Evolutionary conservation across 1,139 yeast species (phyloP), one percentile per base, ranked within the genome.

Genomic region (Keqinozyma sinolaborantium): DNA sequence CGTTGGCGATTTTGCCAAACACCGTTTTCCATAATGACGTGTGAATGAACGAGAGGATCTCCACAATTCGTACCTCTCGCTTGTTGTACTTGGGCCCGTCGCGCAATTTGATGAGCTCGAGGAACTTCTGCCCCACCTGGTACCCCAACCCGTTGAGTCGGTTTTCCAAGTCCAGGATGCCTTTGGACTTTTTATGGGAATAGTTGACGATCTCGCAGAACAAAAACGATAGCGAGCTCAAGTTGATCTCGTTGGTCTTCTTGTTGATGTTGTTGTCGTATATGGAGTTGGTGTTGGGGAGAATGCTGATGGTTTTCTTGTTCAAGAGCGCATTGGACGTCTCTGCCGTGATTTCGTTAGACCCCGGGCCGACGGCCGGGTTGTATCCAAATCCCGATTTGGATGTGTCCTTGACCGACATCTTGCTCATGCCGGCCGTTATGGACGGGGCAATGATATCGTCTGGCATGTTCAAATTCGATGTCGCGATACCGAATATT

Each of bases 1-100:
- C 95, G 57, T 88, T 92, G 15, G 97, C 96, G 0, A 74, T 66
- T 48, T 79, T 79, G 8, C 92, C 95, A 60, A 92, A 92, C 14
- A 90, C 58, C 11, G 83, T 68, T 39, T 71, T 74, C 98, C 98
- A 92, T 25, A 94, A 71, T 0, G 79, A 71, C 0, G 90, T 78
- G 47, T 87, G 92, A 9, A 92, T 77, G 53, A 85, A 87, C 48
- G 90, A 96, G 33, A 92, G 61, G 14, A 87, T 73, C 30, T 88
- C 95, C 16, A 92, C 68, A 2, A 88, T 70, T 40, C 72, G 77
- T 16, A 77, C 73, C 47, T 86, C 95, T 47, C 98, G 66, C 45
- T 77, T 78, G 18, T 83, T 76, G 28, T 65, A 59, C 47, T 82
- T 83, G 18, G 60, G 50, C n/a, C 92, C 86, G 46, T 71, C 78